Evolutionary conservation across 179 eudicot species (phyloP), one percentile per base, ranked within the genome.

Genomic region (Silene vulgaris): DNA sequence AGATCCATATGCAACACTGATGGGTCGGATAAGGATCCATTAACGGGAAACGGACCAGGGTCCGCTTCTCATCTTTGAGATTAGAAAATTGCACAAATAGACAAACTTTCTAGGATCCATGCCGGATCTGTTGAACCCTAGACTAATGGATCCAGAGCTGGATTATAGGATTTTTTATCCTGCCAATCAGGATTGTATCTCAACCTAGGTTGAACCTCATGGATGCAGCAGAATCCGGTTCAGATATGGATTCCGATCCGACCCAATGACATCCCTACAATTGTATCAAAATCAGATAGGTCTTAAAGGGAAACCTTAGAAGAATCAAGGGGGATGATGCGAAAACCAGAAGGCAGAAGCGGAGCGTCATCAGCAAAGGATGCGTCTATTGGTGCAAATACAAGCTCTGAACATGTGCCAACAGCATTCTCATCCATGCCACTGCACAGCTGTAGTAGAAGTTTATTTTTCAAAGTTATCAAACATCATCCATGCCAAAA

Each of bases 341-440:
- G 91, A 75, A 93, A 91, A 74, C 98, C 98, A 75, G 98, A 93
- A 62, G 97, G 96, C 57, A 93, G 79, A 26, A 93, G 93, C 71
- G 98, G 98, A 65, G 96, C 91, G 72, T 93, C 93, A 78, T 93
- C 98, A 65, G 96, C 89, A 80, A 93, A 91, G 23, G 98, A 91
- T 69, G 96, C 95, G 82, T 93, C 98, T 70, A 93, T 89, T 14
- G 98, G 98, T 74, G 98, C 98, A 86, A 90, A 93, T 73, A 91
- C 85, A 77, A 93, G 96, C 77, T 93, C 98, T 32, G 97, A 89
- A 80, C 88, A 86, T 37, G 89, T 89, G 50, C 96, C 96, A 67
- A 91, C 86, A 9, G 98, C 97, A 86, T 82, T 91, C 84, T 93
- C 98, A 76, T 93, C 98, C 89, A 93, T 81, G 78, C 98, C 98